A percentile compares a stretch with the other conserved stretches of the same genome.
Conservation (phyloP, 2,329 filamentous ascomycete species). For the Dactylellina parvicollis region DNA sequence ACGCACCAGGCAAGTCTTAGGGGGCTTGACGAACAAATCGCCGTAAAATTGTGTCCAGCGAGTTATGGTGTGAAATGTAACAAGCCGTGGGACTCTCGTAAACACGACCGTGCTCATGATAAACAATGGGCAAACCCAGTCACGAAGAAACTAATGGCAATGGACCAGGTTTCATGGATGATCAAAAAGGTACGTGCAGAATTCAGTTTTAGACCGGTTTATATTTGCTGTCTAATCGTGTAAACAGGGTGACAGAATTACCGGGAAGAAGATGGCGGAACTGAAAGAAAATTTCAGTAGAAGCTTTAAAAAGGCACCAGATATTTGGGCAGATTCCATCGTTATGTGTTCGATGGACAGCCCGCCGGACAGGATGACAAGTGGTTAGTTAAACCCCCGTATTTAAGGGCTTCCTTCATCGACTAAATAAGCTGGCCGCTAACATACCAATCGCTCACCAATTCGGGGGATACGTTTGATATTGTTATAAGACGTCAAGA, state of each 20-base stretch:
- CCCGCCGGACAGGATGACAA: not conserved
- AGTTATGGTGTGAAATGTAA: conserved; percentile 14
- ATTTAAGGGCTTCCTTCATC: not conserved
- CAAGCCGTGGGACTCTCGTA: not conserved
- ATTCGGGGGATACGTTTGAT: not conserved
- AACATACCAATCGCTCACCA: too few species aligned
- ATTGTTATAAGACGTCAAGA: not conserved
- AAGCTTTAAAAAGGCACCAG: conserved; percentile 9
- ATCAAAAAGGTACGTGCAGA: conserved; percentile 11
- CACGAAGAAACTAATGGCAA: conserved; percentile 13
- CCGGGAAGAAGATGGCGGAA: not conserved
- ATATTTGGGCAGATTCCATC: conserved; percentile 2
- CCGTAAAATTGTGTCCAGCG: conserved; percentile 15
- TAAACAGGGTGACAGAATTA: conserved; percentile 12
- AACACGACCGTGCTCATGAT: not conserved
- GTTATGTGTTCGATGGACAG: conserved; percentile 6
- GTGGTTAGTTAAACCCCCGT: not conserved
- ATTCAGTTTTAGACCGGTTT: not conserved
- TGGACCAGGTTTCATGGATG: conserved; percentile 12
- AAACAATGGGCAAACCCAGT: not conserved
- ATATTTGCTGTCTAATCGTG: not conserved
- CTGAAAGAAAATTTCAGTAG: conserved; percentile 7
- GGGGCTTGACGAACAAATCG: conserved; percentile 3
- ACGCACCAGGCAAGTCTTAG: conserved; percentile 1
- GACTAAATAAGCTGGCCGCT: not conserved